Evolutionary conservation across 306 rosid species (phyloP), one percentile per base, ranked within the genome.

Genomic region (Fagus crenata): DNA sequence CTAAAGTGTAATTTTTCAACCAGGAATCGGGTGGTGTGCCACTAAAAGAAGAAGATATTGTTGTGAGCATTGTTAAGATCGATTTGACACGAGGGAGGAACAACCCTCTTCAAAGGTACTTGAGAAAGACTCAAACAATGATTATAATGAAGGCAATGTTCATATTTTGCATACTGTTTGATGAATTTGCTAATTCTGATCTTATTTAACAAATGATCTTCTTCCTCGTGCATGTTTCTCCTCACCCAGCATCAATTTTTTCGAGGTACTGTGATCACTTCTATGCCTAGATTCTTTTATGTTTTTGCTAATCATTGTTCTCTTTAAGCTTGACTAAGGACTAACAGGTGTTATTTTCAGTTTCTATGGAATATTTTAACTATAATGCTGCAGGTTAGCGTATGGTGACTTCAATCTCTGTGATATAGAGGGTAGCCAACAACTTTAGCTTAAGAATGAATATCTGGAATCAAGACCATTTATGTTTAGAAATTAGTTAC

Each of bases 101-200:
- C 53, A 91, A 90, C 83, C 98, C 98, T 84, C 93, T 93, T 59
- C 88, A 80, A 84, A 89, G 92, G 97, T 93, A 83, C 80, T 76
- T 56, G 64, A 69, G 56, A 53, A 71, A 65, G 78, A 46, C 75
- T 14, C 60, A 64, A 71, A 72, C 22, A 6, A 36, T 75, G 39
- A 61, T 77, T 69, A 18, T 53, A 36, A 18, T 61, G 1, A 6
- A 77, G 56, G 73, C 71, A 73, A 69, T 77, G 7, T 67, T 6
- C 58, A 17, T 32, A 51, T 22, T 69, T 61, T 65, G 70, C 46
- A 65, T 15, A 36, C 17, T 65, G 46, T 51, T 60, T 55, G 22
- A 18, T 15, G 53, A 36, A 61, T 68, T 72, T 79, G 9, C 65
- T 55, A 41, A 53, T 69, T 11, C 64, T 55, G 4, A 64, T 40